phyloP scores from a whole-genome alignment of 2,329 filamentous ascomycete genomes.

The Aspergillus phoenicis region DNA sequence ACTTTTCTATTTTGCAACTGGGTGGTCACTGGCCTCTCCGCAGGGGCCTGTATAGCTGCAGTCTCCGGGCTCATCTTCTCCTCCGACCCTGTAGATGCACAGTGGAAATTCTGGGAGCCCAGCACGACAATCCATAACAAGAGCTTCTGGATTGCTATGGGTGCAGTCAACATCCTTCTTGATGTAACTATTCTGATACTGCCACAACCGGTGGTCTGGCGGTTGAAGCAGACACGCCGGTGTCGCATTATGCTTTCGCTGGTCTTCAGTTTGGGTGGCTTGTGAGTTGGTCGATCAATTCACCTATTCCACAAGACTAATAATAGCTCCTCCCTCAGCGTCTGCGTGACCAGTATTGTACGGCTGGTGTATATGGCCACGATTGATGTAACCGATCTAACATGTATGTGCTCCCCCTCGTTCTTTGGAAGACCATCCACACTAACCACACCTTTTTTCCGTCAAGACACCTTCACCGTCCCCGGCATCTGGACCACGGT shows the following conservation, averaged over 20 bases:
- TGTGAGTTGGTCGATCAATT: not conserved
- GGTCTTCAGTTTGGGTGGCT: not conserved
- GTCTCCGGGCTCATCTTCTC: not conserved
- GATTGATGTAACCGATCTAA: not conserved
- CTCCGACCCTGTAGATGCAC: not conserved
- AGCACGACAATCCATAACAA: not conserved
- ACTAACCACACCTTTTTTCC: no score
- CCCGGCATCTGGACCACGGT: not conserved
- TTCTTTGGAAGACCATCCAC: no score
- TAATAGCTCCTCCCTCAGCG: not conserved
- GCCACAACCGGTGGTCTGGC: not conserved
- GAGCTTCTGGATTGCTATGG: not conserved
- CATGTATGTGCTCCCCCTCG: not conserved
- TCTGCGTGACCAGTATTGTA: not conserved
- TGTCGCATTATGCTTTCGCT: not conserved
- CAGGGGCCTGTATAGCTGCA: not conserved
- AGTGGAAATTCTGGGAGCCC: not conserved
- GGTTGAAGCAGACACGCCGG: not conserved
- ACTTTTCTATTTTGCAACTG: not conserved
- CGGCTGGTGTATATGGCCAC: not conserved
- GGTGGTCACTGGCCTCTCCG: not conserved
- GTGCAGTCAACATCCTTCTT: not conserved
- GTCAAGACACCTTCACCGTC: not conserved
- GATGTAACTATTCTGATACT: not conserved
- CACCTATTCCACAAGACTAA: not conserved